A percentile compares a stretch with the other conserved stretches of the same genome.
Conservation (phyloP, 257 asterid species). For the Catharanthus roseus region DNA sequence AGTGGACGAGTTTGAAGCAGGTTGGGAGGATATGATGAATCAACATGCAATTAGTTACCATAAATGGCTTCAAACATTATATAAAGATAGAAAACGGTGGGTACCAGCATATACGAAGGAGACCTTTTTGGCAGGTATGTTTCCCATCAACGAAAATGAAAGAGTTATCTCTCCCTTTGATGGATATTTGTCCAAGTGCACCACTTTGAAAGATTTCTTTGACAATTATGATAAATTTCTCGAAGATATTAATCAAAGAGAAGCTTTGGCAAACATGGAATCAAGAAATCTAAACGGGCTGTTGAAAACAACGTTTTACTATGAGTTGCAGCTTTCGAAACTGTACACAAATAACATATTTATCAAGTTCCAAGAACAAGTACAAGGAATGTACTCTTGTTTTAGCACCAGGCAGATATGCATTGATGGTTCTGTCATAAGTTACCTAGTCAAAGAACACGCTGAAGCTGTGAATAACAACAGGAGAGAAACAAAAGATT, state of each 20-base stretch:
- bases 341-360: conserved; percentile 37
- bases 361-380: conserved; percentile 40
- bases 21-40: conserved; percentile 44
- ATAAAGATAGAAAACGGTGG: conserved; percentile 54
- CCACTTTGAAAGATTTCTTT: conserved; percentile 44
- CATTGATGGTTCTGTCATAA: conserved; percentile 30
- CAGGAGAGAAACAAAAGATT: conserved; percentile 34
- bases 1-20: conserved; percentile 45
- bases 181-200: conserved; percentile 31
- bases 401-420: conserved; percentile 25
- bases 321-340: conserved; percentile 45
- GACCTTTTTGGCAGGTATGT: conserved; percentile 37
- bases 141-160: conserved; percentile 25
- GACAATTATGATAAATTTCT: conserved; percentile 30
- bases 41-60: conserved; percentile 26
- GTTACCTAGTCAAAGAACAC: conserved; percentile 41
- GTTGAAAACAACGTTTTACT: conserved; percentile 40
- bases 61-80: conserved; percentile 36
- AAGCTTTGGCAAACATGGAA: conserved; percentile 37
- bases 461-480: conserved; percentile 27
- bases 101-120: conserved; percentile 52
- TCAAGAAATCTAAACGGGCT: conserved; percentile 27
- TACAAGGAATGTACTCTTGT: conserved; percentile 47
- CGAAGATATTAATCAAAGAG: conserved; percentile 37
- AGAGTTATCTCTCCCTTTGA: conserved; percentile 34